Conservation (phyloP, 192 early-diverging fungal species). For the Gryganskiella cystojenkinii region DNA sequence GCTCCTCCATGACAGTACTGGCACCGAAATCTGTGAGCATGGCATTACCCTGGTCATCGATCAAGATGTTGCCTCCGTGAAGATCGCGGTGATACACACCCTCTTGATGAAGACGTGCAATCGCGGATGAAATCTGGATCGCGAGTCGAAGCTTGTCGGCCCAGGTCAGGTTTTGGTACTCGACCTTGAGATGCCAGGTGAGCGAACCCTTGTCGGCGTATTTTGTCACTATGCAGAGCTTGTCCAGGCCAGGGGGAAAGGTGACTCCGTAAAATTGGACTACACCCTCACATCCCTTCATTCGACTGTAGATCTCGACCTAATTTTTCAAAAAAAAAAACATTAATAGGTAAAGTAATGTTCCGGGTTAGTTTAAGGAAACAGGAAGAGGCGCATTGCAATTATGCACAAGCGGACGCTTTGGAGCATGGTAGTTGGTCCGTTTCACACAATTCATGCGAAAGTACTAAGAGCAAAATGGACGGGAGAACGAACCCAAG, state of each 20-base stretch:
- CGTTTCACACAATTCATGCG: too few relatives aligned
- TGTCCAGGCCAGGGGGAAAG: slow-evolving; percentile 29
- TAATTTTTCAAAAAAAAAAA: not conserved
- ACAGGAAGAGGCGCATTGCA: not conserved
- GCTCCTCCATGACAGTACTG: slow-evolving; percentile 44
- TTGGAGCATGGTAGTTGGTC: too few relatives aligned
- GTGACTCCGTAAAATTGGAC: slow-evolving; percentile 46
- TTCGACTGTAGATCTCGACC: slow-evolving; percentile 47
- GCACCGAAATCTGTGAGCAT: slow-evolving; percentile 51
- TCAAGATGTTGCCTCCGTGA: slow-evolving; percentile 49
- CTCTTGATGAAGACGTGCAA: slow-evolving; percentile 39
- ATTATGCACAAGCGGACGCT: too few relatives aligned
- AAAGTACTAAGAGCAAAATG: too few relatives aligned
- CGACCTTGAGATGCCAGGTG: slow-evolving; percentile 45
- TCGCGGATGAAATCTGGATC: slow-evolving; percentile 37
- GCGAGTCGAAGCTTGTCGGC: slow-evolving; percentile 40
- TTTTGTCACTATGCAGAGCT: slow-evolving; percentile 50
- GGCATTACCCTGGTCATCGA: slow-evolving; percentile 36
- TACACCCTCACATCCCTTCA: slow-evolving; percentile 35
- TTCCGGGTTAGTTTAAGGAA: not conserved
- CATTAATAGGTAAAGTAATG: too few relatives aligned
- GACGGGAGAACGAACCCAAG: too few relatives aligned
- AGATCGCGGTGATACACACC: slow-evolving; percentile 52
- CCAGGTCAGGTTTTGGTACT: slow-evolving; percentile 51
- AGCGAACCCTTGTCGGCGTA: slow-evolving; percentile 51